phyloP scores from a whole-genome alignment of 345 rosid species.

The Mangifera indica region DNA sequence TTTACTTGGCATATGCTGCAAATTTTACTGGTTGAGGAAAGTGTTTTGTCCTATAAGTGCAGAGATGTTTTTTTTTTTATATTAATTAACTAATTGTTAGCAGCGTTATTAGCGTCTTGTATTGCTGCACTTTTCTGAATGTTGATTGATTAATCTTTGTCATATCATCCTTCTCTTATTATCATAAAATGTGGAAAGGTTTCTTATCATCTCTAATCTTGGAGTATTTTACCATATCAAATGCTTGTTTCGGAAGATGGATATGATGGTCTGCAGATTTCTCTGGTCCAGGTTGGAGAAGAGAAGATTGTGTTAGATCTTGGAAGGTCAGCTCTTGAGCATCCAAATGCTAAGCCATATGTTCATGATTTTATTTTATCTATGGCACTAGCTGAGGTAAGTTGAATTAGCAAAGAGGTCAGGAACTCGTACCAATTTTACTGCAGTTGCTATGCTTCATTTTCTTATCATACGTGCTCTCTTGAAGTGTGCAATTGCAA shows the following conservation, averaged over 20 bases:
- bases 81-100: background rate
- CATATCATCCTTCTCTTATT: background rate
- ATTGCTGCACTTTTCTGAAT: background rate
- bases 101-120: background rate
- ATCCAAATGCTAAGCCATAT: constrained; percentile 73
- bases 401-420: constrained; percentile 36
- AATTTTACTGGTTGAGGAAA: background rate
- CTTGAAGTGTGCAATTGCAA: constrained; percentile 96
- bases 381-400: constrained; percentile 97
- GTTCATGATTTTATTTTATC: constrained; percentile 81
- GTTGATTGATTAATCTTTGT: background rate
- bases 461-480: constrained; percentile 65
- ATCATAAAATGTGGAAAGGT: constrained; percentile 3
- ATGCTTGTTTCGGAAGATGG: constrained; percentile 8
- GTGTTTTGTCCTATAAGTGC: background rate
- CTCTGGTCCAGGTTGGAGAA: constrained; percentile 72
- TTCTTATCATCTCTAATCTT: background rate
- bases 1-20: background rate
- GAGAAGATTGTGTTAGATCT: constrained; percentile 74
- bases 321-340: constrained; percentile 77
- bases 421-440: constrained; percentile 33
- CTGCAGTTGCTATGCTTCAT: constrained; percentile 52
- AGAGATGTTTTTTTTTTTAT: background rate
- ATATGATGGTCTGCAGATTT: constrained; percentile 19
- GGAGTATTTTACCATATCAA: background rate